Evolutionary conservation across 192 early-diverging fungal species (phyloP).

Genomic region (Chytriomyces confervae): DNA sequence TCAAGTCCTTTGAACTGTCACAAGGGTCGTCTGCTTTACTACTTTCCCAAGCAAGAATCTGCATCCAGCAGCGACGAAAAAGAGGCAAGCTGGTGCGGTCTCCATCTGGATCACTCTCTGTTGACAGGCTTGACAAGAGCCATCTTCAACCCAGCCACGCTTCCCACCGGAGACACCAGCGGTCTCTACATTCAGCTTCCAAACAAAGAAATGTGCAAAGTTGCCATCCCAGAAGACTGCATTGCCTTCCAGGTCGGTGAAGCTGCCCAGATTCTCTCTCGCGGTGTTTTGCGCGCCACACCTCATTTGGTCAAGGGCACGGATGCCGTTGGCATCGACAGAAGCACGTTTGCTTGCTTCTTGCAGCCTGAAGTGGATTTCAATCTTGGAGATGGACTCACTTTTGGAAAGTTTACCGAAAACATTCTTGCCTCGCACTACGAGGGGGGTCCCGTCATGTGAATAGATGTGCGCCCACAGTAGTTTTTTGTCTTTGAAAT

Average conservation of each 20-base stretch:
- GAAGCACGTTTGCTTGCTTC: constrained; percentile 76
- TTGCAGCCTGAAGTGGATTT: constrained; percentile 68
- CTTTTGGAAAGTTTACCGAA: constrained; percentile 59
- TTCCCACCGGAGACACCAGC: constrained; percentile 42
- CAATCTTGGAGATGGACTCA: constrained; percentile 43
- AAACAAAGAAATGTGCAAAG: constrained; percentile 51
- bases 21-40: constrained; percentile 73
- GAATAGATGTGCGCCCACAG: too few relatives aligned
- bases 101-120: constrained; percentile 70
- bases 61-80: constrained; percentile 32
- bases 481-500: too few relatives aligned
- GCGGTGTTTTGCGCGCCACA: constrained; percentile 63
- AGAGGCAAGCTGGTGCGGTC: constrained; percentile 72
- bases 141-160: constrained; percentile 49
- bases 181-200: constrained; percentile 68
- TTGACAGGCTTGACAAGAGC: constrained; percentile 71
- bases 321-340: constrained; percentile 47
- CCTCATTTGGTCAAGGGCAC: constrained; percentile 71
- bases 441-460: not conserved
- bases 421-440: constrained; percentile 48
- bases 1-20: constrained; percentile 23
- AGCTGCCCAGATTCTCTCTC: constrained; percentile 60
- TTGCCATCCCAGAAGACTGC: constrained; percentile 63
- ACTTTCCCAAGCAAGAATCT: constrained; percentile 58
- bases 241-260: constrained; percentile 72